Evolutionary conservation across 164 flowering plant genomes (phyloP).

Genomic region (Liriodendron chinense): DNA sequence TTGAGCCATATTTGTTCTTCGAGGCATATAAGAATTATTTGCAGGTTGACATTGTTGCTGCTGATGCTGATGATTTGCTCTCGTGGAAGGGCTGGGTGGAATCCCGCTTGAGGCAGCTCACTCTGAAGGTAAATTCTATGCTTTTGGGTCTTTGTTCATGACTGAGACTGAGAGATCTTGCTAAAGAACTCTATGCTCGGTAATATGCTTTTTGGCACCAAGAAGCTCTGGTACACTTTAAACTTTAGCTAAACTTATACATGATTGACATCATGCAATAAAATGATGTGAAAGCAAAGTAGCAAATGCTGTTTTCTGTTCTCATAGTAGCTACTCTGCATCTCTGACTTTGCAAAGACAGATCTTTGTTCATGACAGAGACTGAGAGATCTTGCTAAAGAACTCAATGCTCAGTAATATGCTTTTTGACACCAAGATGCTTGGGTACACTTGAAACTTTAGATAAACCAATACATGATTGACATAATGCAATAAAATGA

Average conservation of each 20-base stretch:
- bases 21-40: conserved; percentile 86
- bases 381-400: not conserved
- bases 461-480: too few relatives aligned
- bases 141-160: conserved; percentile 1
- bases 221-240: too few relatives aligned
- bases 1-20: conserved; percentile 85
- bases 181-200: not conserved
- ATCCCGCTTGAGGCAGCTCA: conserved; percentile 86
- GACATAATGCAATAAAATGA: too few relatives aligned
- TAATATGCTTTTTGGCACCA: not conserved
- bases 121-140: conserved; percentile 64
- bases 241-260: too few relatives aligned
- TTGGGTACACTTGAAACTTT: too few relatives aligned
- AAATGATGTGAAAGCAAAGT: too few relatives aligned
- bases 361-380: conserved; percentile 2
- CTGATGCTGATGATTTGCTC: conserved; percentile 77
- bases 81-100: conserved; percentile 99
- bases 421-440: too few relatives aligned
- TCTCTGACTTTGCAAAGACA: conserved; percentile 62
- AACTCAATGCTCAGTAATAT: not conserved
- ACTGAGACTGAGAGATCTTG: not conserved
- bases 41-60: conserved; percentile 91
- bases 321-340: not conserved
- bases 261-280: too few relatives aligned
- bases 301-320: too few relatives aligned